phyloP scores from a whole-genome alignment of 2,329 filamentous ascomycete species.

The Penicillium polonicum region DNA sequence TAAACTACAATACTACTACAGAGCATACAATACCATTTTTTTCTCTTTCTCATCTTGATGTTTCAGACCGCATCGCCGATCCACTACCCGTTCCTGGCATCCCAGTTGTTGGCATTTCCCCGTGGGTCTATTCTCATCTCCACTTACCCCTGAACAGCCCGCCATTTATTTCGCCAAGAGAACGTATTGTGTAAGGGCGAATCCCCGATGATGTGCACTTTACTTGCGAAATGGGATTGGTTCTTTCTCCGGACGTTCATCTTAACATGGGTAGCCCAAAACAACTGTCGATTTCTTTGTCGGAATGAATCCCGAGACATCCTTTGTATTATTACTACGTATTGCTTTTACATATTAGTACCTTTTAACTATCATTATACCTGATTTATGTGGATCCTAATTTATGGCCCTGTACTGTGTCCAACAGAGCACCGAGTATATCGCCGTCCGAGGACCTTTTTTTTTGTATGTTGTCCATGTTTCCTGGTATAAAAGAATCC shows the following conservation, averaged over 20 bases:
- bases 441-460: not conserved
- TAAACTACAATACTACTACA: not conserved
- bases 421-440: slow-evolving; percentile 6
- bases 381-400: slow-evolving; percentile 6
- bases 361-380: not conserved
- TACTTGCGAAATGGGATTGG: slow-evolving; percentile 7
- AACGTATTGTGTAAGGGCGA: slow-evolving; percentile 9
- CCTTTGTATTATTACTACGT: slow-evolving; percentile 4
- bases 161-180: slow-evolving; percentile 19
- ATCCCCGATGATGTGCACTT: slow-evolving; percentile 12
- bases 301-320: slow-evolving; percentile 7
- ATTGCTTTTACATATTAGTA: not conserved
- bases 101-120: slow-evolving; percentile 10
- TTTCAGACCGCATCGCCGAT: slow-evolving; percentile 15
- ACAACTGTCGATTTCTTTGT: not conserved
- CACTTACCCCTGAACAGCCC: slow-evolving; percentile 30
- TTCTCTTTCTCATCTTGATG: not conserved
- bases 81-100: slow-evolving; percentile 25
- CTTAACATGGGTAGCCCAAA: not conserved
- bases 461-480: not conserved
- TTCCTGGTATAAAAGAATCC: not conserved
- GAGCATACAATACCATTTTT: not conserved
- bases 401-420: slow-evolving; percentile 6
- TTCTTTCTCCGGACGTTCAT: slow-evolving; percentile 17
- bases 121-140: slow-evolving; percentile 11